Percentiles rank a stretch among this genome's conserved stretches.
These are phyloP conservation scores for Sindora glabra DNA, from an alignment of 306 rosid species.

Conservation along the genomic window DNA sequence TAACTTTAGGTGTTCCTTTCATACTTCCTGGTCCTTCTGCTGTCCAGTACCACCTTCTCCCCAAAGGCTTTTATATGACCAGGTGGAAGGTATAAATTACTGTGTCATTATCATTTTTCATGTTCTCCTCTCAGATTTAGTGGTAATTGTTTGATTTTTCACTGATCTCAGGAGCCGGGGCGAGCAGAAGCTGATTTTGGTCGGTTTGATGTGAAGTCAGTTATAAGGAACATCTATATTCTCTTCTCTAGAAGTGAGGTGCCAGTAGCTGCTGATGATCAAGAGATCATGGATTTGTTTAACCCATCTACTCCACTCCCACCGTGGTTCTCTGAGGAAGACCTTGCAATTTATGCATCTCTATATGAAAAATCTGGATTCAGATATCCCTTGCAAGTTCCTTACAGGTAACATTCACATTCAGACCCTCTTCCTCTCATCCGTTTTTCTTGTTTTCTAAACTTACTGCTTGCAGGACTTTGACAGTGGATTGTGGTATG, in stretches of 20 bases:
- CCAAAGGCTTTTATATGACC: slow-evolving; percentile 40
- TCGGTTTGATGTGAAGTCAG: slow-evolving; percentile 44
- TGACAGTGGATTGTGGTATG: slow-evolving; percentile 32
- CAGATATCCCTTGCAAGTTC: slow-evolving; percentile 40
- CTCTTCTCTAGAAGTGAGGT: slow-evolving; percentile 52
- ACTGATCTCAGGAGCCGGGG: slow-evolving; percentile 32
- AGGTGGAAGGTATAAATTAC: slow-evolving; percentile 41
- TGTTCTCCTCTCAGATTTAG: neutral
- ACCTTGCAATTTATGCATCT: slow-evolving; percentile 44
- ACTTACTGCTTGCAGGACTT: slow-evolving; percentile 17
- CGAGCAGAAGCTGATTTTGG: slow-evolving; percentile 51
- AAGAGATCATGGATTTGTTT: slow-evolving; percentile 59
- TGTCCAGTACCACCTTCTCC: slow-evolving; percentile 34
- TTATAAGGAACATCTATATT: slow-evolving; percentile 48
- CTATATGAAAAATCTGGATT: slow-evolving; percentile 51
- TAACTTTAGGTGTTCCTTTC: slow-evolving; percentile 50
- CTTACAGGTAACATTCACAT: slow-evolving; percentile 52
- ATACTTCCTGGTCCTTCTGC: slow-evolving; percentile 32
- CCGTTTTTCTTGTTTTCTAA: neutral
- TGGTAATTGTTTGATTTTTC: neutral
- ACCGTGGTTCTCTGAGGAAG: slow-evolving; percentile 52
- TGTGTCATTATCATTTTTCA: neutral
- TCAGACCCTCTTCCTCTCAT: neutral
- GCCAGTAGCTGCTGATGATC: slow-evolving; percentile 35
- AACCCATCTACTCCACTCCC: slow-evolving; percentile 48